Conservation (phyloP, 805 yeast species). For the Ogataea saltuana region DNA sequence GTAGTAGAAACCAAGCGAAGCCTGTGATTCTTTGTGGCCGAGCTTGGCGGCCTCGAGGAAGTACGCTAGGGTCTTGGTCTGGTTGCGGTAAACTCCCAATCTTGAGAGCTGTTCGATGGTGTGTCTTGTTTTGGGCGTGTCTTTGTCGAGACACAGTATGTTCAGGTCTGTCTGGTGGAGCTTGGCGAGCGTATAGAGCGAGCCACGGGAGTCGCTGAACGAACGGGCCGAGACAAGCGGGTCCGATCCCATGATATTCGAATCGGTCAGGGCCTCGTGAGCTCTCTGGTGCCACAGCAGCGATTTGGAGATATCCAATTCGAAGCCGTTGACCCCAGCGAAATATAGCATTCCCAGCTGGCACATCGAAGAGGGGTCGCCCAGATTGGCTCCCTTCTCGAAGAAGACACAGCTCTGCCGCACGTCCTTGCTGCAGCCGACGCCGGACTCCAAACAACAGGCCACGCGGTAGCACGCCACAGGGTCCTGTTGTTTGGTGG, state of each 20-base stretch:
- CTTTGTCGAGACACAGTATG: slow-evolving; percentile 31
- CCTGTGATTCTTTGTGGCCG: slow-evolving; percentile 67
- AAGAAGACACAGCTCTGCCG: slow-evolving; percentile 55
- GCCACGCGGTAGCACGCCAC: slow-evolving; percentile 70
- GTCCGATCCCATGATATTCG: slow-evolving; percentile 33
- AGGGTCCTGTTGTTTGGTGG: slow-evolving; percentile 51
- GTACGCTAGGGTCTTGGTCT: slow-evolving; percentile 47
- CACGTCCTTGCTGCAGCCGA: slow-evolving; percentile 47
- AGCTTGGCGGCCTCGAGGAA: slow-evolving; percentile 60
- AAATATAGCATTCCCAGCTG: slow-evolving; percentile 67
- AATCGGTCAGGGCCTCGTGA: slow-evolving; percentile 25
- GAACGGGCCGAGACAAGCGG: slow-evolving; percentile 37
- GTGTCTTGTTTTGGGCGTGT: slow-evolving; percentile 34
- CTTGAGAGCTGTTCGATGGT: slow-evolving; percentile 36
- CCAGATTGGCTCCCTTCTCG: slow-evolving; percentile 59
- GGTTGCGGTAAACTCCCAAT: slow-evolving; percentile 37
- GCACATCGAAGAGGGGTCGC: slow-evolving; percentile 69
- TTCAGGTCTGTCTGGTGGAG: slow-evolving; percentile 37
- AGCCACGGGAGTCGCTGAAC: slow-evolving; percentile 36
- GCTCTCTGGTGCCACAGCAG: slow-evolving; percentile 33
- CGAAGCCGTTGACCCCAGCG: slow-evolving; percentile 38
- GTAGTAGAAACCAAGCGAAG: slow-evolving; percentile 68
- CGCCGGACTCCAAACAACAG: slow-evolving; percentile 68
- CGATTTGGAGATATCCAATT: slow-evolving; percentile 30
- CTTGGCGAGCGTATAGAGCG: slow-evolving; percentile 38